Percentiles rank a stretch among this genome's conserved stretches.
Conservation (phyloP, 148 eudicot species). For the Heliosperma pusillum region DNA sequence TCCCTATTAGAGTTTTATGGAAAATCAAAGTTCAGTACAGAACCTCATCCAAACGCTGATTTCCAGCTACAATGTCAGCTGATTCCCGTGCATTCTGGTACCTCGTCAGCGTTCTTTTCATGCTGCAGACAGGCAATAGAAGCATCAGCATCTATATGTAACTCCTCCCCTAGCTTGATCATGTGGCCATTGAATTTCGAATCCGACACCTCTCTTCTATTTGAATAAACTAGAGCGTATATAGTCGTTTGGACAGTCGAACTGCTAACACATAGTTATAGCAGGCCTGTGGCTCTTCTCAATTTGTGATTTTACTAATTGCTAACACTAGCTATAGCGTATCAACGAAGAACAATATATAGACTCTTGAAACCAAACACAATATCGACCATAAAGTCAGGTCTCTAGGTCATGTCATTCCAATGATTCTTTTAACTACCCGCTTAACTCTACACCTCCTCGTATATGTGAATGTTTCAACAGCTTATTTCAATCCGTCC, state of each 20-base stretch:
- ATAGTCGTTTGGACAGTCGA: neutral
- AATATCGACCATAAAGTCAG: neutral
- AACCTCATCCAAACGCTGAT: conserved; percentile 40
- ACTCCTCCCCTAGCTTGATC: neutral
- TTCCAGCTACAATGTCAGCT: conserved; percentile 30
- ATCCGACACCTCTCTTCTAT: neutral
- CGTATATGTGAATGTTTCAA: too few species aligned
- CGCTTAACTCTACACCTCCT: too few species aligned
- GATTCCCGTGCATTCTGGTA: conserved; percentile 36
- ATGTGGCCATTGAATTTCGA: neutral
- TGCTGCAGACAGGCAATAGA: conserved; percentile 33
- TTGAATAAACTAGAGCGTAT: neutral
- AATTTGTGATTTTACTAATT: neutral
- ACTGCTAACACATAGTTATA: neutral
- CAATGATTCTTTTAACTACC: too few species aligned
- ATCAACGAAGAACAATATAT: neutral
- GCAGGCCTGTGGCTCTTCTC: neutral
- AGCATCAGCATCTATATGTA: neutral
- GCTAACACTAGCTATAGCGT: too few species aligned
- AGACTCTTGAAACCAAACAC: neutral
- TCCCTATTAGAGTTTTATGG: neutral
- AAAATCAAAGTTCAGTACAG: neutral
- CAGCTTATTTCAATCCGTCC: neutral
- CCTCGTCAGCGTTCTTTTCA: conserved; percentile 49
- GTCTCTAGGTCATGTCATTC: neutral